Evolutionary conservation across 2,329 filamentous ascomycete genomes (phyloP), one percentile per base, ranked within the genome.

Genomic region (Didymosphaeria variabile): DNA sequence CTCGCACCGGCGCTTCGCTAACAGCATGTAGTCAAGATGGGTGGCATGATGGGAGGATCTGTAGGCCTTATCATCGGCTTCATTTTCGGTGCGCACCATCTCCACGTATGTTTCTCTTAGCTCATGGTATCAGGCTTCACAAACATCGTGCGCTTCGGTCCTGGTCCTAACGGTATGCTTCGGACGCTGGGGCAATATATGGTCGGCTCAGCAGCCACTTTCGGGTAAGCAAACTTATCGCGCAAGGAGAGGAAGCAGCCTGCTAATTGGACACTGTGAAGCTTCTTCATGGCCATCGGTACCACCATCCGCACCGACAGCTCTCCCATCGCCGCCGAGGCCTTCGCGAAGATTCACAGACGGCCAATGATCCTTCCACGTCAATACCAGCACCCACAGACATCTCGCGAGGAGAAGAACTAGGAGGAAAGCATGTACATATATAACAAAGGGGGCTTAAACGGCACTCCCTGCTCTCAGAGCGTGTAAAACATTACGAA

Each of bases 201-300:
- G 95, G 82, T 92, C 36, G 94, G 92, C 47, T 98, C 94, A 29
- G 94, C 94, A 44, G 93, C 93, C 50, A 98, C 94, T 10, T 99
- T 99, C 79, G 95, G 94, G 94, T 97, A 87, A 65, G 86, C 71
- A 53, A 34, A 34, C 31, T 19, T 19, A 31, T 55, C 17, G 19
- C 19, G 19, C 46, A 17, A 31, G 29, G 8, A 17, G 21, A 45
- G 15, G 5, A 42, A 38, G 13, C 3, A 42, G 29, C 17, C 32
- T n/a, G 58, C 69, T 77, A 58, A 74, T 69, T n/a, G 40, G 6
- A 5, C 2, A 10, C 19, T 7, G 3, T 8, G 23, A 68, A 89
- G 87, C 57, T 97, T 98, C 83, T 99, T 99, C 86, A 99, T 99
- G 95, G 94, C 92, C 60, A 97, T 99, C 71, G 95, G 95, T 70